A percentile compares a stretch with the other conserved stretches of the same genome.
phyloP scores from a whole-genome alignment of 768 basidiomycete species.

The Cystofilobasidium capitatum region DNA sequence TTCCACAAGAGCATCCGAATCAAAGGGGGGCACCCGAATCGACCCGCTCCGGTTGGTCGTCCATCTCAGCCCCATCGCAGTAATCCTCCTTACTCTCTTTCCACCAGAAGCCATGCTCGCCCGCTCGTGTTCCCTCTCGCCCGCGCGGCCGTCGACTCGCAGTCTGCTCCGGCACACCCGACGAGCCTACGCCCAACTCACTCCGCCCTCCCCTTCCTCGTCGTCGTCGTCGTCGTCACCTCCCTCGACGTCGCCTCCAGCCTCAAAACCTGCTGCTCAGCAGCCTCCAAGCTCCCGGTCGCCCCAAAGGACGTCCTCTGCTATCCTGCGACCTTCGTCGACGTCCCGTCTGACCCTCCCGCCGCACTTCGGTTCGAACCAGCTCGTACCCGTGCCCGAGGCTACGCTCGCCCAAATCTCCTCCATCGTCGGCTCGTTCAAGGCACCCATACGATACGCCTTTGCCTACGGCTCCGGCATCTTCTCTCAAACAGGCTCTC shows the following conservation, averaged over 20 bases:
- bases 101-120: constrained; percentile 3
- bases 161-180: no score
- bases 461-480: constrained; percentile 97
- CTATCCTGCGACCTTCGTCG: background rate
- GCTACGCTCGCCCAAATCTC: constrained; percentile 12
- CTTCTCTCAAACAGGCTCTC: constrained; percentile 70
- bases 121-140: background rate
- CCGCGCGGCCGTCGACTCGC: no score
- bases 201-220: background rate
- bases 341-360: background rate
- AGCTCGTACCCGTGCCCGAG: constrained; percentile 18
- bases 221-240: background rate
- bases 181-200: background rate
- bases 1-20: no score
- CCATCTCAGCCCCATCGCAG: no score
- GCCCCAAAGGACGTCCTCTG: background rate
- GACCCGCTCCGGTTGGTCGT: no score
- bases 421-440: constrained; percentile 61
- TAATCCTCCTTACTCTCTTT: no score
- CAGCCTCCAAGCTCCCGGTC: background rate
- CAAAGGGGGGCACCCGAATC: no score
- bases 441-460: constrained; percentile 88
- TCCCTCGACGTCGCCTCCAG: background rate
- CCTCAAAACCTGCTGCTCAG: background rate
- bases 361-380: constrained; percentile 16